A percentile compares a stretch with the other conserved stretches of the same genome.
phyloP scores from a whole-genome alignment of 345 rosid genomes.

The Raphanus sativus region DNA sequence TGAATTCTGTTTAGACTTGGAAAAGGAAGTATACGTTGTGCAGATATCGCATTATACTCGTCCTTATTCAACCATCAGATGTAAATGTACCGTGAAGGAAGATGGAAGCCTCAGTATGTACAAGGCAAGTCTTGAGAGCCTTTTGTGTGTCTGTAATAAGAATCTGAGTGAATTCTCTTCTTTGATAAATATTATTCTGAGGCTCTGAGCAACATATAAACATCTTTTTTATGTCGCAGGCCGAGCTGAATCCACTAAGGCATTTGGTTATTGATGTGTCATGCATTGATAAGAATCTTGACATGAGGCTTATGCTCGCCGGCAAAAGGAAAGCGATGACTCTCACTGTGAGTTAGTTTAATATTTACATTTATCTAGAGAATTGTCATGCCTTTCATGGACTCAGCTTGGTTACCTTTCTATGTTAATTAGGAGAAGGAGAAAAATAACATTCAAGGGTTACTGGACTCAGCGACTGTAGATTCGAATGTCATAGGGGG shows the following conservation, averaged over 20 bases:
- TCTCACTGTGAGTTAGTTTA: slow-evolving; percentile 42
- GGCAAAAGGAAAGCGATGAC: slow-evolving; percentile 42
- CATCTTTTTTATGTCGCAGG: slow-evolving; percentile 26
- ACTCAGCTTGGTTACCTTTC: background rate
- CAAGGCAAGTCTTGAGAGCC: slow-evolving; percentile 38
- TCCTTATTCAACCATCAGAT: slow-evolving; percentile 39
- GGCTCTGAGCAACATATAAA: slow-evolving; percentile 38
- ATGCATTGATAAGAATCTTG: slow-evolving; percentile 57
- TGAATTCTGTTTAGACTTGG: slow-evolving; percentile 32
- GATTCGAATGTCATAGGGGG: slow-evolving; percentile 60
- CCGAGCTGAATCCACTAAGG: slow-evolving; percentile 48
- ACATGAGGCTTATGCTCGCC: slow-evolving; percentile 59
- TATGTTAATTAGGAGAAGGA: slow-evolving; percentile 51
- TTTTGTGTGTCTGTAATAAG: background rate
- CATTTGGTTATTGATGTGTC: slow-evolving; percentile 57
- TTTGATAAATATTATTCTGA: slow-evolving; percentile 44
- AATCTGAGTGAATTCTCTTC: background rate
- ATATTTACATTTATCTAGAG: background rate
- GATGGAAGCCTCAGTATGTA: slow-evolving; percentile 47
- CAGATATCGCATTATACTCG: slow-evolving; percentile 35
- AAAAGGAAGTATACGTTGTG: slow-evolving; percentile 49
- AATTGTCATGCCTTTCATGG: background rate
- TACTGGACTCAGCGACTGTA: slow-evolving; percentile 48
- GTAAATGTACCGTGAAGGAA: slow-evolving; percentile 54
- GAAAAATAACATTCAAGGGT: slow-evolving; percentile 38